These are phyloP conservation scores for Cytospora schulzeri DNA, from an alignment of 2,329 filamentous ascomycete species.

Conservation along the genomic window DNA sequence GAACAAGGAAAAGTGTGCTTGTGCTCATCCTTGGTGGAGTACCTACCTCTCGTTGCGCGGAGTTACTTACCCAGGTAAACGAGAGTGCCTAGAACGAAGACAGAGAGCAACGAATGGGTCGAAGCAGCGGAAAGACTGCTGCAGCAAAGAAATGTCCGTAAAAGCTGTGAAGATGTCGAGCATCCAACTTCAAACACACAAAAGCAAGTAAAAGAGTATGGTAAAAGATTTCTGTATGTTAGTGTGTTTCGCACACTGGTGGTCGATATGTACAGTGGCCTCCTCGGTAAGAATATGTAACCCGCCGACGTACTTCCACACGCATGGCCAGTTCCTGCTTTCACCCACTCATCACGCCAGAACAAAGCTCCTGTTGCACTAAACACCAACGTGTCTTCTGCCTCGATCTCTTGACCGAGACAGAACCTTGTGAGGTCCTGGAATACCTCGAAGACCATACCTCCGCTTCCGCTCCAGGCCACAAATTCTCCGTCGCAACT, in stretches of 20 bases:
- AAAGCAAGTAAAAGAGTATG: neutral
- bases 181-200: neutral
- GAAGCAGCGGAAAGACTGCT: neutral
- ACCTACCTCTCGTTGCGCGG: neutral
- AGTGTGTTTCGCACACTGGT: constrained; percentile 5
- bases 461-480: constrained; percentile 19
- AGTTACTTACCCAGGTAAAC: neutral
- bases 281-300: constrained; percentile 15
- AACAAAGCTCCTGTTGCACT: neutral
- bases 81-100: neutral
- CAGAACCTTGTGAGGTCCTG: constrained; percentile 8
- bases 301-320: neutral
- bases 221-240: constrained; percentile 8
- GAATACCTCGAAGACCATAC: constrained; percentile 1
- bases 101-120: neutral
- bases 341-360: neutral
- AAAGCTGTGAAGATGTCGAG: neutral
- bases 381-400: constrained; percentile 12
- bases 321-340: neutral
- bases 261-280: neutral
- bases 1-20: neutral
- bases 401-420: constrained; percentile 11
- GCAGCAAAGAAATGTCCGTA: neutral
- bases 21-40: neutral
- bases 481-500: constrained; percentile 12